Evolutionary conservation across 768 basidiomycete species (phyloP).

Genomic region (Auricularia auricula-judae): DNA sequence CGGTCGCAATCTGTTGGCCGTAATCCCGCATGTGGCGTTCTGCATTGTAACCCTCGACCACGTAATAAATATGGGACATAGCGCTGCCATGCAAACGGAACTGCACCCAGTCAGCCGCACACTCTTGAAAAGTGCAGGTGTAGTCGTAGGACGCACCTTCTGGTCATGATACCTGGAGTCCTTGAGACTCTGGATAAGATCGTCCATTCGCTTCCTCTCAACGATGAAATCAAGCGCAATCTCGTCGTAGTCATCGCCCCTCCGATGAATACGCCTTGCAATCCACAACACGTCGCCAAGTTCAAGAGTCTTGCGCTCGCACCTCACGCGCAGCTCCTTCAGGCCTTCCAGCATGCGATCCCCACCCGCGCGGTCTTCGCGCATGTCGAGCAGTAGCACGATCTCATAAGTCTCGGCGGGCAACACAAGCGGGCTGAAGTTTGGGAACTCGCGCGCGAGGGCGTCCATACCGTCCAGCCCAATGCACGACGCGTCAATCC

Average conservation of each 20-base stretch:
- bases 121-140: background rate
- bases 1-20: constrained; percentile 21
- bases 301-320: constrained; percentile 22
- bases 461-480: constrained; percentile 1
- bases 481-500: background rate
- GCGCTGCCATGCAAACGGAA: constrained; percentile 23
- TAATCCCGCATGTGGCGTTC: constrained; percentile 6
- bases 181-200: constrained; percentile 23
- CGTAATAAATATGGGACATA: constrained; percentile 23
- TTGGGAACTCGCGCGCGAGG: background rate
- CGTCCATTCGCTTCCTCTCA: constrained; percentile 31
- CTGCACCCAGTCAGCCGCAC: constrained; percentile 11
- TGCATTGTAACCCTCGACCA: constrained; percentile 23
- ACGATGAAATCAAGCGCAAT: constrained; percentile 30
- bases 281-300: constrained; percentile 33
- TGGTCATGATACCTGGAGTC: constrained; percentile 18
- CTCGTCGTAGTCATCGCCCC: constrained; percentile 12
- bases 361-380: constrained; percentile 19
- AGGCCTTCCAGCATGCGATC: background rate
- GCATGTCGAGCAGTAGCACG: constrained; percentile 24
- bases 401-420: constrained; percentile 25
- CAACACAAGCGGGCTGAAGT: constrained; percentile 17
- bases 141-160: constrained; percentile 11
- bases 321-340: constrained; percentile 16
- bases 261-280: constrained; percentile 14